Evolutionary conservation across 768 basidiomycete species (phyloP).

Genomic region (Suillus sp.): DNA sequence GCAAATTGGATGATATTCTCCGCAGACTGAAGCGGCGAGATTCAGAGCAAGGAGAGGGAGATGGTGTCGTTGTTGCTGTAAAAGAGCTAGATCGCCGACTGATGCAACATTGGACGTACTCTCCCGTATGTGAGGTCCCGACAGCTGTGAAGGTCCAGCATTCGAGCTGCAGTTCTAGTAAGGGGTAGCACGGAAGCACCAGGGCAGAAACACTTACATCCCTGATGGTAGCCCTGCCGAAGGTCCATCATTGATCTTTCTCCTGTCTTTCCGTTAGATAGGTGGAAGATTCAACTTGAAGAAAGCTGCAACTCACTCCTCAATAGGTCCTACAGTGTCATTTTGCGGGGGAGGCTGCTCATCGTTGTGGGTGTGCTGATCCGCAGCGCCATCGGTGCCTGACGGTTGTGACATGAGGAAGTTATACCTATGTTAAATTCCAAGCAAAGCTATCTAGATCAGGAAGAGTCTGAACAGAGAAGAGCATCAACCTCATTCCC

Average conservation of each 20-base stretch:
- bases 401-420: constrained; percentile 31
- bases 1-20: no score
- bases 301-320: not conserved
- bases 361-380: not conserved
- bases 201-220: not conserved
- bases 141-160: no score
- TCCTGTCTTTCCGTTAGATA: not conserved
- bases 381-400: no score
- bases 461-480: no score
- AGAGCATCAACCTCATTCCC: no score
- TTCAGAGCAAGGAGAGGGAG: no score
- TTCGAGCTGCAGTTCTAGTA: no score
- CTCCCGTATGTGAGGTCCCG: no score
- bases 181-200: no score
- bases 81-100: not conserved
- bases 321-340: not conserved
- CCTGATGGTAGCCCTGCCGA: not conserved
- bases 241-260: constrained; percentile 25
- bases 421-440: not conserved
- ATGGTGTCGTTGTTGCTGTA: no score
- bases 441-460: not conserved
- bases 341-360: not conserved
- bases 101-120: not conserved
- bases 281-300: not conserved
- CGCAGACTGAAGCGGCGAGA: no score